Conservation (phyloP, 2,329 filamentous ascomycete species). For the Plectosphaerella cucumerina region DNA sequence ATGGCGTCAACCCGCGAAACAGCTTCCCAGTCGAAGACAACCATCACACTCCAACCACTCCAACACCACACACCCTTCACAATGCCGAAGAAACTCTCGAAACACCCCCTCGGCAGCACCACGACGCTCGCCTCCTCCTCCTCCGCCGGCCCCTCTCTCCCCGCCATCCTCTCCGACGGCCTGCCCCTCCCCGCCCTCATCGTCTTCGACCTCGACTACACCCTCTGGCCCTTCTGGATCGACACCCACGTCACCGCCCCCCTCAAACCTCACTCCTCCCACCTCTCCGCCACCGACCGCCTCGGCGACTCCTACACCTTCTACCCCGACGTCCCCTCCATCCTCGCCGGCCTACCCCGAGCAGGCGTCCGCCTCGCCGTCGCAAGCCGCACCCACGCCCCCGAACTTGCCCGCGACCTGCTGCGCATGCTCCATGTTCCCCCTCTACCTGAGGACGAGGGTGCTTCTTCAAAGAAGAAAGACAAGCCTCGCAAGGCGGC, state of each 20-base stretch:
- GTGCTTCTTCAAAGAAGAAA: slow-evolving; percentile 16
- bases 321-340: slow-evolving; percentile 64
- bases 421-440: slow-evolving; percentile 67
- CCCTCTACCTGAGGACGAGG: slow-evolving; percentile 18
- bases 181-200: slow-evolving; percentile 76
- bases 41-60: too few relatives aligned
- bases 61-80: too few relatives aligned
- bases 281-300: slow-evolving; percentile 44
- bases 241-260: slow-evolving; percentile 85
- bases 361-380: slow-evolving; percentile 57
- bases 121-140: slow-evolving; percentile 19
- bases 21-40: too few relatives aligned
- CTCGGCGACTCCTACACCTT: slow-evolving; percentile 66
- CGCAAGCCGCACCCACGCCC: slow-evolving; percentile 76
- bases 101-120: slow-evolving; percentile 13
- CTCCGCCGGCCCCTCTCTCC: slow-evolving; percentile 21
- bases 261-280: slow-evolving; percentile 45
- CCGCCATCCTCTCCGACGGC: slow-evolving; percentile 44
- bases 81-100: slow-evolving; percentile 29
- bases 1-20: too few relatives aligned
- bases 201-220: slow-evolving; percentile 96
- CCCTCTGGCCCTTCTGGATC: slow-evolving; percentile 98
- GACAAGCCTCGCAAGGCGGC: slow-evolving; percentile 42
- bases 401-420: slow-evolving; percentile 73
- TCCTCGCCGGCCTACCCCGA: slow-evolving; percentile 56